These are phyloP conservation scores for Yamadazyma mexicana DNA, from an alignment of 1,139 yeast genomes.

Conservation along the genomic window DNA sequence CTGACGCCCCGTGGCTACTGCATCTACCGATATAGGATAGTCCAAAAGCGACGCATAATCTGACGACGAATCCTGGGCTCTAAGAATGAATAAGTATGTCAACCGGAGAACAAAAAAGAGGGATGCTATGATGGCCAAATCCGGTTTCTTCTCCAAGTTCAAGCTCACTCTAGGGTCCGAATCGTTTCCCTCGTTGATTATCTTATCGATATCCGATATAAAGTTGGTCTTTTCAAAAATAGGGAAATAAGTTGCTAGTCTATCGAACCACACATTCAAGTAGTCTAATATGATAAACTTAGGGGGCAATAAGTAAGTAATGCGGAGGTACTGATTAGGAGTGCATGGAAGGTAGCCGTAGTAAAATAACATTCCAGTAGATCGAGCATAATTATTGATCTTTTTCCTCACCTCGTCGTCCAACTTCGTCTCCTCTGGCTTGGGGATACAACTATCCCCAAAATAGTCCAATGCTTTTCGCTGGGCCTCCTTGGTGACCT, in stretches of 20 bases:
- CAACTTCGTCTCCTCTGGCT: conserved; percentile 6
- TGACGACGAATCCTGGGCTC: neutral
- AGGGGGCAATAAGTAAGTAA: conserved; percentile 13
- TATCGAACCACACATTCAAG: conserved; percentile 32
- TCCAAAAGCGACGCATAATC: conserved; percentile 8
- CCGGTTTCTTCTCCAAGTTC: conserved; percentile 23
- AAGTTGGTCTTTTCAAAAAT: conserved; percentile 41
- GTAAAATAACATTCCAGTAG: conserved; percentile 9
- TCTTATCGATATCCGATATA: conserved; percentile 18
- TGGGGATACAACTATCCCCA: conserved; percentile 14
- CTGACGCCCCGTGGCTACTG: conserved; percentile 28
- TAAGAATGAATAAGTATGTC: conserved; percentile 23
- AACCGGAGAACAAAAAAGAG: conserved; percentile 26
- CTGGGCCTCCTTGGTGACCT: conserved; percentile 3
- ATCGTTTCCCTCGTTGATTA: conserved; percentile 11
- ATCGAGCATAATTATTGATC: conserved; percentile 9
- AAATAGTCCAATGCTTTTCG: conserved; percentile 12
- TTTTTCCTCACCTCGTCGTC: conserved; percentile 7
- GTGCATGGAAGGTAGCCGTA: conserved; percentile 10
- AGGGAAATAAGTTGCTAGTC: conserved; percentile 47
- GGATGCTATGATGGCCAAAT: conserved; percentile 28
- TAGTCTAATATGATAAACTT: conserved; percentile 12
- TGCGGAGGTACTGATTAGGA: conserved; percentile 1
- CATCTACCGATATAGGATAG: conserved; percentile 31
- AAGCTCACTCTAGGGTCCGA: conserved; percentile 14